Evolutionary conservation across 176 grass and related monocot genomes (phyloP).

Genomic region (Urochloa ruziziensis): DNA sequence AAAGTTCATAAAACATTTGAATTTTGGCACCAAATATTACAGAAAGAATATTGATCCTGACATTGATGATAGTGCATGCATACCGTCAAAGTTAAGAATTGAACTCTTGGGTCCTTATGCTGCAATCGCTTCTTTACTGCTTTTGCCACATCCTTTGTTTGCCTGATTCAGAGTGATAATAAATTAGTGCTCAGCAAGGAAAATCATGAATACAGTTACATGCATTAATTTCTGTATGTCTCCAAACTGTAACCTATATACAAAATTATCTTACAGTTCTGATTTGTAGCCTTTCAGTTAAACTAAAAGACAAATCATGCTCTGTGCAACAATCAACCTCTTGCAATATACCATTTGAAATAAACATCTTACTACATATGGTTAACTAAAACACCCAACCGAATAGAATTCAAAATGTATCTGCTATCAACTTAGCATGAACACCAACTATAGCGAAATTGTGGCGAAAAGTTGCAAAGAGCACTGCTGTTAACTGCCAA

Average conservation of each 20-base stretch:
- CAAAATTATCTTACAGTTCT: background rate
- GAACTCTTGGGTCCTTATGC: constrained; percentile 81
- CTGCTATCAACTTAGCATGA: background rate
- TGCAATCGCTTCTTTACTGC: constrained; percentile 86
- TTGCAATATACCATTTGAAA: background rate
- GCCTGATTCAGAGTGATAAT: constrained; percentile 58
- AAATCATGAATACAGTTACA: background rate
- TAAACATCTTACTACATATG: background rate
- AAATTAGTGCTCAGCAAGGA: constrained; percentile 5
- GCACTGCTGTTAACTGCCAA: background rate
- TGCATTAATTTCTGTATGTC: background rate
- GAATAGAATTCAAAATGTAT: background rate
- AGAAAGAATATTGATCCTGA: constrained; percentile 1
- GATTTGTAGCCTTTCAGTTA: background rate
- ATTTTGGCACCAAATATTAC: constrained; percentile 8
- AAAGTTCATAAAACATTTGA: background rate
- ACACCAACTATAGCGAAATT: background rate
- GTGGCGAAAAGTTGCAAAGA: background rate
- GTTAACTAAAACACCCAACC: background rate
- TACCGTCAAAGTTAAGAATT: constrained; percentile 86
- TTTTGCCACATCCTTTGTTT: constrained; percentile 86
- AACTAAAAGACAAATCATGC: background rate
- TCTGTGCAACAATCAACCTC: background rate
- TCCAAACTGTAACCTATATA: background rate
- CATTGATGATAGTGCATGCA: constrained; percentile 20